Conservation (phyloP, 345 rosid species). For the Populus nigra region DNA sequence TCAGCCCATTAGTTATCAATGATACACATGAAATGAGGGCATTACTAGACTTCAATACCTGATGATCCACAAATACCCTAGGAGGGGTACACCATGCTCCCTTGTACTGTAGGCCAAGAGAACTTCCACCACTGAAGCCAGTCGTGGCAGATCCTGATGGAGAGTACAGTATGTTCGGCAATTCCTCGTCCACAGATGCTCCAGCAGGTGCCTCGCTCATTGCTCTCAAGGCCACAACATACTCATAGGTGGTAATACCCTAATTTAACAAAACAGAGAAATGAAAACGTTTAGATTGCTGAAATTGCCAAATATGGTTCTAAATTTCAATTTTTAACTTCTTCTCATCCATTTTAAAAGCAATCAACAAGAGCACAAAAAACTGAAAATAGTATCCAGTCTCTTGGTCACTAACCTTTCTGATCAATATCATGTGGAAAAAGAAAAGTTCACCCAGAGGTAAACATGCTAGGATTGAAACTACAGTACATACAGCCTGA, state of each 20-base stretch:
- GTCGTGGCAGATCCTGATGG: constrained; percentile 89
- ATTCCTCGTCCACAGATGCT: constrained; percentile 65
- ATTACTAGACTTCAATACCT: constrained; percentile 45
- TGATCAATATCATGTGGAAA: constrained; percentile 88
- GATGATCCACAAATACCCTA: constrained; percentile 87
- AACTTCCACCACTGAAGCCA: constrained; percentile 89
- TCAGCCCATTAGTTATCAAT: not conserved
- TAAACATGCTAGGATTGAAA: constrained; percentile 83
- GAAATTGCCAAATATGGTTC: not conserved
- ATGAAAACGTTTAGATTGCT: not conserved
- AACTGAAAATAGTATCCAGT: constrained; percentile 9
- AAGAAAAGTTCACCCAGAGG: constrained; percentile 95
- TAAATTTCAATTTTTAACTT: not conserved
- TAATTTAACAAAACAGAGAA: constrained; percentile 23
- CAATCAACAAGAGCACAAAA: not conserved
- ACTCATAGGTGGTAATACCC: constrained; percentile 95
- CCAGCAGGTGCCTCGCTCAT: constrained; percentile 91
- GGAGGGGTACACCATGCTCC: constrained; percentile 99
- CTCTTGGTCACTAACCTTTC: constrained; percentile 59
- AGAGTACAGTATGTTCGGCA: constrained; percentile 60
- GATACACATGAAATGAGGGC: not conserved
- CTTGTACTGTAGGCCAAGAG: constrained; percentile 70
- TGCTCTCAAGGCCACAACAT: constrained; percentile 87
- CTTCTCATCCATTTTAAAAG: not conserved
- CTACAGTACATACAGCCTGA: constrained; percentile 84